Percentiles rank a stretch among this genome's conserved stretches.
Evolutionary conservation across 208 protist species (phyloP).

Genomic region (Naegleria fowleri): DNA sequence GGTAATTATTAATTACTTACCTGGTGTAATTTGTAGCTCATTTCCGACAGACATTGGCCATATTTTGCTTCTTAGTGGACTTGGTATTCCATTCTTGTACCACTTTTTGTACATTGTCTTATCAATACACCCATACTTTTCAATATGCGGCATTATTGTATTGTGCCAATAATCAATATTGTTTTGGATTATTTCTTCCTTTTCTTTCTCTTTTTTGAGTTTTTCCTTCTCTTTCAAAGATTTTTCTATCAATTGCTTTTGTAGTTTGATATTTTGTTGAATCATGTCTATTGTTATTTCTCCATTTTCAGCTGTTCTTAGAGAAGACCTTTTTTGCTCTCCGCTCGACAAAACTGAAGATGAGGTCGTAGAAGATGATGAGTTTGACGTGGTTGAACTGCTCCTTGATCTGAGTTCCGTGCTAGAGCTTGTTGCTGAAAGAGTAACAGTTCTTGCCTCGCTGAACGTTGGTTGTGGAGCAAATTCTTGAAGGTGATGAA

Average conservation of each 20-base stretch:
- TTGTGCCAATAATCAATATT: background rate
- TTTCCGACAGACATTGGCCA: background rate
- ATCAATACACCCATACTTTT: background rate
- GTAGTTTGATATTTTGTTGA: background rate
- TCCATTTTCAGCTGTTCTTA: background rate
- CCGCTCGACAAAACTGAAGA: background rate
- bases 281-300: background rate
- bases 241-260: slow-evolving; percentile 3
- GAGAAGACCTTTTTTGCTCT: background rate
- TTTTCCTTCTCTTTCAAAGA: background rate
- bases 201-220: background rate
- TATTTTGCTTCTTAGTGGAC: background rate
- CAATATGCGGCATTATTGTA: background rate
- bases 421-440: too few species aligned
- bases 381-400: background rate
- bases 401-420: too few species aligned
- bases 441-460: too few species aligned
- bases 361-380: background rate
- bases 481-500: too few species aligned
- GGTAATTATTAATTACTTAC: too few species aligned
- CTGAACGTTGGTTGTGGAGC: too few species aligned
- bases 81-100: background rate
- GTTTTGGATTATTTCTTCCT: background rate
- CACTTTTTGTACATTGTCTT: background rate
- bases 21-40: background rate